A percentile compares a stretch with the other conserved stretches of the same genome.
phyloP scores from a whole-genome alignment of 2,329 filamentous ascomycete species.

The Aspergillus fijiensis region DNA sequence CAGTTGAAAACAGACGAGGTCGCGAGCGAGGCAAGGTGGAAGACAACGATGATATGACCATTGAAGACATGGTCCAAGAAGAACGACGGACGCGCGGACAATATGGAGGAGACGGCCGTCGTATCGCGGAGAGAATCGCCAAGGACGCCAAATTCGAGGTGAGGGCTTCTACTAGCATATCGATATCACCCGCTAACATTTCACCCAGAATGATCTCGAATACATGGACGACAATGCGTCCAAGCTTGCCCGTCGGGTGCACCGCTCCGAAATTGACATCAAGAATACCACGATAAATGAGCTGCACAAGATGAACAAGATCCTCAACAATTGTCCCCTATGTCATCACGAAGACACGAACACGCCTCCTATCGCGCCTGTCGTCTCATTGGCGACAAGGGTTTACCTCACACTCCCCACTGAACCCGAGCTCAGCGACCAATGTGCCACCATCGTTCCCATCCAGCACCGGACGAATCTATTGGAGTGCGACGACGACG shows the following conservation, averaged over 20 bases:
- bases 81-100: conserved; percentile 81
- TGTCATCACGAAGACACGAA: conserved; percentile 87
- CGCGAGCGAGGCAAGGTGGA: conserved; percentile 79
- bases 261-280: conserved; percentile 83
- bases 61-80: conserved; percentile 96
- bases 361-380: conserved; percentile 75
- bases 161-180: conserved; percentile 24
- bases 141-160: conserved; percentile 85
- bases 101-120: conserved; percentile 73
- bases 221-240: conserved; percentile 97
- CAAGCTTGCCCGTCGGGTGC: conserved; percentile 81
- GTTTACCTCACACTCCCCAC: conserved; percentile 87
- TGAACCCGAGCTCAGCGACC: conserved; percentile 79
- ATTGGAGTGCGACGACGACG: conserved; percentile 96
- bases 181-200: conserved; percentile 17
- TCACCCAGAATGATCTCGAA: conserved; percentile 71
- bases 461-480: conserved; percentile 84
- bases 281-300: conserved; percentile 84
- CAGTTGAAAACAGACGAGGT: conserved; percentile 76
- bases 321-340: conserved; percentile 82
- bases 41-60: conserved; percentile 91
- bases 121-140: conserved; percentile 87
- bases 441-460: conserved; percentile 84
- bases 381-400: conserved; percentile 81
- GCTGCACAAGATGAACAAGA: conserved; percentile 83